Base-by-base conservation (phyloP, 2,329 filamentous ascomycete species). In the Colletotrichum sp. region DNA sequence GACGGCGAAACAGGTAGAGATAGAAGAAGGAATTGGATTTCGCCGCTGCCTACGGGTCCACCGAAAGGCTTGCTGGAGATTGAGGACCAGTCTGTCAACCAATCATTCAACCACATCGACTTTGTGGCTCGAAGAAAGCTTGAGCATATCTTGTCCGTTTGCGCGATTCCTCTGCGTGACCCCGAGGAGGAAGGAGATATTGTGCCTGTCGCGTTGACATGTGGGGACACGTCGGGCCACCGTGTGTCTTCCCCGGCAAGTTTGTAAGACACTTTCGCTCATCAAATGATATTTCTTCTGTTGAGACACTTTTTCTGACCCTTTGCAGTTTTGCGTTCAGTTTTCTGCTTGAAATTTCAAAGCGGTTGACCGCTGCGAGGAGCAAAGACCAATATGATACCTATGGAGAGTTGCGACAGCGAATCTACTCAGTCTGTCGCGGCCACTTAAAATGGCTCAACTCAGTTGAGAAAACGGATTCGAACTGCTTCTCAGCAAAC, bases 281-380 rank as follows among this genome's bases (percentile, higher is more conserved):
- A 6, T 16, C 39, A 29, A 25, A 4, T 25, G 25, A 25, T 25
- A 25, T 4, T 3, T 25, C 25, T 25, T 25, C 25, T 25, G 25
- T 25, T 25, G 25, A 25, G 25, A 25, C 4, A 4, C 25, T 25
- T 29, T 29, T 29, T 2, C 27, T 29, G 6, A 29, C 5, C 7
- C 5, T 5, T 2, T 29, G 5, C 11, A 64, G 62, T 19, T 65
- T 65, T 32, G 62, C 62, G 6, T 65, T 65, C 22, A 16, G 34
- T 8, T 65, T 65, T 3, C 30, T 65, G 13, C 1, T 44, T 11
- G 34, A 65, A 3, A 65, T 65, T 8, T 15, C 32, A 0, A 44
- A 44, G 34, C 34, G 62, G 4, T 27, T 65, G 25, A 3, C 0
- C 0, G 7, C 11, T 0, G 3, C 4, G 11, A 12, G 0, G 3